Evolutionary conservation across 1,139 yeast species (phyloP).

Genomic region (Hansenula sp.): DNA sequence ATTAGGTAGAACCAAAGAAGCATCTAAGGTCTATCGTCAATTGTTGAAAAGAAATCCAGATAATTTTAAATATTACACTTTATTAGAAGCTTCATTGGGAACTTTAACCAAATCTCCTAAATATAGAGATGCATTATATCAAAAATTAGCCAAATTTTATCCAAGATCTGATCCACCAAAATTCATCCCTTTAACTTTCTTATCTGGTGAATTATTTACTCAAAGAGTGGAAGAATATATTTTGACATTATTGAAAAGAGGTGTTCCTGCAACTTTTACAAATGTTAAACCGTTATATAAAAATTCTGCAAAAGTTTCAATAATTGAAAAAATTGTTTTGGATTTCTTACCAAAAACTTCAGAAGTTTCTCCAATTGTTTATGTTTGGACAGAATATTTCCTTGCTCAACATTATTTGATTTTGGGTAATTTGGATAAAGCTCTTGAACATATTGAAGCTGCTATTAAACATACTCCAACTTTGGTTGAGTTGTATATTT

Average conservation of each 20-base stretch:
- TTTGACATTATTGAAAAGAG: conserved; percentile 58
- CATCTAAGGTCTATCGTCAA: conserved; percentile 63
- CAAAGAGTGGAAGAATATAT: conserved; percentile 48
- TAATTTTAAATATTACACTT: conserved; percentile 56
- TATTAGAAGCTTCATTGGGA: conserved; percentile 61
- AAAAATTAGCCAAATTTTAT: conserved; percentile 60
- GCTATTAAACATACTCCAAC: conserved; percentile 80
- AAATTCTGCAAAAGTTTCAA: conserved; percentile 39
- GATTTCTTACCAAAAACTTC: conserved; percentile 35
- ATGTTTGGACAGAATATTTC: conserved; percentile 76
- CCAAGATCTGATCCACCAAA: conserved; percentile 83
- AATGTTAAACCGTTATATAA: conserved; percentile 78
- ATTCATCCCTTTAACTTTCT: conserved; percentile 71
- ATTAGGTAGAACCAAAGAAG: conserved; percentile 47
- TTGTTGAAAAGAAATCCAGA: conserved; percentile 87
- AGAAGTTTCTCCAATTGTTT: conserved; percentile 40
- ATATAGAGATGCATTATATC: conserved; percentile 53
- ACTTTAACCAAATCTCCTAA: conserved; percentile 32
- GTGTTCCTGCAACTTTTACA: conserved; percentile 89
- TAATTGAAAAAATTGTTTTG: conserved; percentile 51
- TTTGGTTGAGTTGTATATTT: conserved; percentile 72
- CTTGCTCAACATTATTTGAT: conserved; percentile 76
- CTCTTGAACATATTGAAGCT: conserved; percentile 51
- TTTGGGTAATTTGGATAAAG: conserved; percentile 45
- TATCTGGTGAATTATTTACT: conserved; percentile 51